A percentile compares a stretch with the other conserved stretches of the same genome.
phyloP scores from a whole-genome alignment of 495 filamentous ascomycete genomes.

The Penicillium malachiteum region DNA sequence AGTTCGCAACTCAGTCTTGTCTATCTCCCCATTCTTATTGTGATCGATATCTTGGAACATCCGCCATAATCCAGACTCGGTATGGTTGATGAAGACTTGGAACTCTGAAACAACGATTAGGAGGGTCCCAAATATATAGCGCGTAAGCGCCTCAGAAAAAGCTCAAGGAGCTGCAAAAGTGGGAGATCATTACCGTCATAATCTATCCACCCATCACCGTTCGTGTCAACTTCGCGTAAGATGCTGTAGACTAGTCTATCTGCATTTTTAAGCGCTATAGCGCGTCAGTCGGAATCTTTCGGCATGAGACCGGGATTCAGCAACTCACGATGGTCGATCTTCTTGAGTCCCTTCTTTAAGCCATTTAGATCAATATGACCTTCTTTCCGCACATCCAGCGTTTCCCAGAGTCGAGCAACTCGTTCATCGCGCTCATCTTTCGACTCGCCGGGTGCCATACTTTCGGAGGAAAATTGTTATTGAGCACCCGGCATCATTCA shows the following conservation, averaged over 20 bases:
- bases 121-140: slow-evolving; percentile 6
- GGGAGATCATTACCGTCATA: slow-evolving; percentile 65
- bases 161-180: slow-evolving; percentile 3
- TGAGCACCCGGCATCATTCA: slow-evolving; percentile 42
- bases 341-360: slow-evolving; percentile 77
- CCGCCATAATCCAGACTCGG: slow-evolving; percentile 74
- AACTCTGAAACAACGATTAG: slow-evolving; percentile 61
- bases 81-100: slow-evolving; percentile 77
- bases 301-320: slow-evolving; percentile 25
- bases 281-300: slow-evolving; percentile 29
- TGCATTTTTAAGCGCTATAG: slow-evolving; percentile 81
- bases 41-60: slow-evolving; percentile 88
- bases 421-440: slow-evolving; percentile 72
- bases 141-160: background rate
- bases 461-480: slow-evolving; percentile 39
- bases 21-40: slow-evolving; percentile 83
- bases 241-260: slow-evolving; percentile 80
- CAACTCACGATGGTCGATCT: slow-evolving; percentile 87
- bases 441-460: slow-evolving; percentile 56
- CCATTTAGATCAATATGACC: slow-evolving; percentile 80
- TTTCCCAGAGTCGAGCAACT: slow-evolving; percentile 75
- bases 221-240: slow-evolving; percentile 76
- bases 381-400: slow-evolving; percentile 70
- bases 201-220: slow-evolving; percentile 84
- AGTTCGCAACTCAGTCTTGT: slow-evolving; percentile 74